phyloP scores from a whole-genome alignment of 2,329 filamentous ascomycete species.

The Nemania sp. region DNA sequence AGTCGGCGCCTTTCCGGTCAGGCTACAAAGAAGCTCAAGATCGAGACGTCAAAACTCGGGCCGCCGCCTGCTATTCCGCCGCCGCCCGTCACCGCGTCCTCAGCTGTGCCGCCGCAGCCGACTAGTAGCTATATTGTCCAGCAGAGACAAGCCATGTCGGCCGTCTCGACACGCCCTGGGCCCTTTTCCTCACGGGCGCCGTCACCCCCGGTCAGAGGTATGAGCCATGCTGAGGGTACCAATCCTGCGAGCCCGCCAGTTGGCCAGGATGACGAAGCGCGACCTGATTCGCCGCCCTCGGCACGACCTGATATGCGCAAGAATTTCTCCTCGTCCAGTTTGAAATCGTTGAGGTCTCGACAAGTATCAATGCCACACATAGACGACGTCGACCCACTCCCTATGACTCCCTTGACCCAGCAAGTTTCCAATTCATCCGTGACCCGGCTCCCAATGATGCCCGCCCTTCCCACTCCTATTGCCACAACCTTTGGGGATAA shows the following conservation, averaged over 20 bases:
- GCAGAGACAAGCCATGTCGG: conserved; percentile 49
- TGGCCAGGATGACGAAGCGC: conserved; percentile 46
- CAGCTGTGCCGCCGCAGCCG: conserved; percentile 35
- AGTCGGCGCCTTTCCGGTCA: conserved; percentile 80
- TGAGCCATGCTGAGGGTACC: conserved; percentile 32
- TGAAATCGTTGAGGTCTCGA: conserved; percentile 73
- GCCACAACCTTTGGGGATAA: conserved; percentile 65
- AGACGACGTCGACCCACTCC: conserved; percentile 70
- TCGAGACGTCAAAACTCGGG: conserved; percentile 68
- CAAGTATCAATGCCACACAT: conserved; percentile 70
- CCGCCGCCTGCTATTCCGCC: conserved; percentile 33
- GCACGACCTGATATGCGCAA: conserved; percentile 60
- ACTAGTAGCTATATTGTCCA: conserved; percentile 47
- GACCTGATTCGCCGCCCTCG: conserved; percentile 59
- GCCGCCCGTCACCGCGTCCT: conserved; percentile 32
- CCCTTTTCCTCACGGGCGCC: conserved; percentile 42
- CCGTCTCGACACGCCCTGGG: conserved; percentile 41
- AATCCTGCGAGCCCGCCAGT: conserved; percentile 41
- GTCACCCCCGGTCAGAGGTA: conserved; percentile 41
- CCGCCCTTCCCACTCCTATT: conserved; percentile 70
- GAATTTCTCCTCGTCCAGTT: conserved; percentile 71
- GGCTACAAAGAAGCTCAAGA: conserved; percentile 82
- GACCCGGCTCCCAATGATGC: conserved; percentile 59
- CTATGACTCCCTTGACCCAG: conserved; percentile 73
- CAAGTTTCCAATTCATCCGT: conserved; percentile 58